Evolutionary conservation across 495 filamentous ascomycete genomes (phyloP).

Genomic region (Lepraria neglecta): DNA sequence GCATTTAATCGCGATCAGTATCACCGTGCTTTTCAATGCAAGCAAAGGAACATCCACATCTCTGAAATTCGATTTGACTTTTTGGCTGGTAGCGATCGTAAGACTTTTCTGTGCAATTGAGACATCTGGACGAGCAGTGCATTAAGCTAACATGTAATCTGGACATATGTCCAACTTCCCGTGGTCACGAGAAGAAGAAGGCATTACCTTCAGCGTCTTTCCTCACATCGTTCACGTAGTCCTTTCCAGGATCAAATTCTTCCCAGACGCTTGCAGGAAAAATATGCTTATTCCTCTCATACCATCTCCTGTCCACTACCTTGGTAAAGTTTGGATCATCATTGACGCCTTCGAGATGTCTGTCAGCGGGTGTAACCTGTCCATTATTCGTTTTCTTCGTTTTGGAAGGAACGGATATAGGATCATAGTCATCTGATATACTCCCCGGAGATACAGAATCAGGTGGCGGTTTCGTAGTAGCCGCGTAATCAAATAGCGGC

Average conservation of each 20-base stretch:
- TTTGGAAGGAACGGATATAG: slow-evolving; percentile 43
- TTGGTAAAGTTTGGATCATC: slow-evolving; percentile 85
- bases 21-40: too few relatives aligned
- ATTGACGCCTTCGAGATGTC: slow-evolving; percentile 62
- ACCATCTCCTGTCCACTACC: slow-evolving; percentile 94
- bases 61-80: neutral
- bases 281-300: slow-evolving; percentile 94
- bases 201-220: slow-evolving; percentile 83
- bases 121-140: neutral
- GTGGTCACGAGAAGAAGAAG: slow-evolving; percentile 67
- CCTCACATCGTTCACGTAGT: slow-evolving; percentile 74
- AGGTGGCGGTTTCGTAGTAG: slow-evolving; percentile 34
- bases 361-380: slow-evolving; percentile 7
- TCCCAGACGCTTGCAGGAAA: slow-evolving; percentile 95
- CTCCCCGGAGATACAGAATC: slow-evolving; percentile 18
- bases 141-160: neutral
- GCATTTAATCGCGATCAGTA: neutral
- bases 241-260: slow-evolving; percentile 82
- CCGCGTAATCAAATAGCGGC: slow-evolving; percentile 73
- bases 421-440: slow-evolving; percentile 34
- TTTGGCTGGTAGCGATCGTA: too few relatives aligned
- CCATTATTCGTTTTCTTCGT: slow-evolving; percentile 31
- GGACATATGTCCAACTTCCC: neutral
- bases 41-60: neutral
- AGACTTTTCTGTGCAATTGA: neutral